Percentiles rank a stretch among this genome's conserved stretches.
phyloP scores from a whole-genome alignment of 2,329 filamentous ascomycete species.

The Zelopaecilomyces penicillatus region DNA sequence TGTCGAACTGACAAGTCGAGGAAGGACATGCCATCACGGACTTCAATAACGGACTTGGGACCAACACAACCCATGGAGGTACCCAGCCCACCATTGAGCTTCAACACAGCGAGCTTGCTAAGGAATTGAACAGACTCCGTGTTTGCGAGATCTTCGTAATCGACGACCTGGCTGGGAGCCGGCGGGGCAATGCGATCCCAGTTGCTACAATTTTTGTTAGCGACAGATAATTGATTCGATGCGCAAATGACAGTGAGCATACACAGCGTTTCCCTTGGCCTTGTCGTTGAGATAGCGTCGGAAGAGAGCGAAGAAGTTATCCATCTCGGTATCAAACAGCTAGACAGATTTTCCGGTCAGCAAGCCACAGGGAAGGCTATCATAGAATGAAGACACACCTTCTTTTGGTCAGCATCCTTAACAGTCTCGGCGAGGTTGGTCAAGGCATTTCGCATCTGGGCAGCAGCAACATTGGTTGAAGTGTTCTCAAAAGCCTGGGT shows the following conservation, averaged over 20 bases:
- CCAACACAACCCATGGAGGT: slow-evolving; percentile 99
- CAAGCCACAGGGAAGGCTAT: neutral
- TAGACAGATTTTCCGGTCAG: slow-evolving; percentile 22
- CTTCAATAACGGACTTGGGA: slow-evolving; percentile 98
- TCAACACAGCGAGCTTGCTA: slow-evolving; percentile 94
- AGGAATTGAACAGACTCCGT: slow-evolving; percentile 88
- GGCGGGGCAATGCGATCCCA: slow-evolving; percentile 97
- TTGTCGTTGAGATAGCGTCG: slow-evolving; percentile 97
- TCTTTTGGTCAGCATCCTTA: slow-evolving; percentile 69
- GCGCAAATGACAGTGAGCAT: slow-evolving; percentile 26
- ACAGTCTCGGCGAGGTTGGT: slow-evolving; percentile 89
- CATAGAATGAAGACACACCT: slow-evolving; percentile 48
- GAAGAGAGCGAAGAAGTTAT: slow-evolving; percentile 99
- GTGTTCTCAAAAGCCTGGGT: slow-evolving; percentile 95
- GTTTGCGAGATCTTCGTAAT: slow-evolving; percentile 86
- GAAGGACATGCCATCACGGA: slow-evolving; percentile 99
- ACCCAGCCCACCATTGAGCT: slow-evolving; percentile 98
- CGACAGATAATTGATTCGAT: neutral
- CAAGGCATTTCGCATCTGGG: slow-evolving; percentile 97
- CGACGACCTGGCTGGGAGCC: slow-evolving; percentile 85
- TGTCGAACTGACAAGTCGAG: slow-evolving; percentile 96
- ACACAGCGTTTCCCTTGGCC: slow-evolving; percentile 90
- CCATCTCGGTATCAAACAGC: slow-evolving; percentile 98
- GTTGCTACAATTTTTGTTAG: slow-evolving; percentile 49
- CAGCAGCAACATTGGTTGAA: slow-evolving; percentile 93